These are phyloP conservation scores for Trichothecium sympodiale DNA, from an alignment of 2,329 filamentous ascomycete species.

Conservation along the genomic window DNA sequence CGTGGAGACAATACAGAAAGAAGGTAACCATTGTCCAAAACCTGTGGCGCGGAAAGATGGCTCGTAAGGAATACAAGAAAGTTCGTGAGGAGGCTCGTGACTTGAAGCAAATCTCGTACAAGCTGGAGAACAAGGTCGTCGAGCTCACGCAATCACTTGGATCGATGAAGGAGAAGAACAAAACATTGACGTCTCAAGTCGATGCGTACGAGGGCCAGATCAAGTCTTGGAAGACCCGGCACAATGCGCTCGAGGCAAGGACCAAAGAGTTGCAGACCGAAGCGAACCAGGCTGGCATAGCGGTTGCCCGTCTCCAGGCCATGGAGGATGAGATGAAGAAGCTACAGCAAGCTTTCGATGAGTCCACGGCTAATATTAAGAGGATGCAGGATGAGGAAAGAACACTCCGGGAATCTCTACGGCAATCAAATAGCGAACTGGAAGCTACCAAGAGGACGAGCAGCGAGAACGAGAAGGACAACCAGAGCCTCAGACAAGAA, in stretches of 20 bases:
- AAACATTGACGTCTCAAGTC: conserved; percentile 73
- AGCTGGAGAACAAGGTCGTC: conserved; percentile 98
- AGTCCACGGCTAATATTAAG: conserved; percentile 83
- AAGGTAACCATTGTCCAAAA: conserved; percentile 87
- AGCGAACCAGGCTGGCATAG: conserved; percentile 95
- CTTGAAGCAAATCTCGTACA: conserved; percentile 98
- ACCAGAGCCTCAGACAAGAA: conserved; percentile 74
- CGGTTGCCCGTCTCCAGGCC: conserved; percentile 75
- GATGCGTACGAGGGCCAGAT: conserved; percentile 95
- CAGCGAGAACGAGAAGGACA: conserved; percentile 72
- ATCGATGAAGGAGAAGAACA: conserved; percentile 90
- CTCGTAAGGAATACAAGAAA: conserved; percentile 77
- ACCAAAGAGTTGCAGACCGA: conserved; percentile 93
- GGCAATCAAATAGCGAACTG: conserved; percentile 68
- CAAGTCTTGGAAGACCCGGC: conserved; percentile 88
- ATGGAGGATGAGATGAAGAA: conserved; percentile 96
- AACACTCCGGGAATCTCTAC: conserved; percentile 70
- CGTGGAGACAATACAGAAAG: conserved; percentile 80
- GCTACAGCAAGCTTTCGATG: conserved; percentile 78
- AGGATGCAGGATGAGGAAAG: conserved; percentile 91
- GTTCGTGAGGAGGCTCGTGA: conserved; percentile 92
- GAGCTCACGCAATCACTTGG: conserved; percentile 92
- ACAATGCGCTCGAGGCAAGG: conserved; percentile 79
- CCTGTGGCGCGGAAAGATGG: conserved; percentile 77
- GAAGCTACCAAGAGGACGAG: conserved; percentile 67